phyloP scores from a whole-genome alignment of 805 yeast genomes.

The Barnettozyma salicaria region DNA sequence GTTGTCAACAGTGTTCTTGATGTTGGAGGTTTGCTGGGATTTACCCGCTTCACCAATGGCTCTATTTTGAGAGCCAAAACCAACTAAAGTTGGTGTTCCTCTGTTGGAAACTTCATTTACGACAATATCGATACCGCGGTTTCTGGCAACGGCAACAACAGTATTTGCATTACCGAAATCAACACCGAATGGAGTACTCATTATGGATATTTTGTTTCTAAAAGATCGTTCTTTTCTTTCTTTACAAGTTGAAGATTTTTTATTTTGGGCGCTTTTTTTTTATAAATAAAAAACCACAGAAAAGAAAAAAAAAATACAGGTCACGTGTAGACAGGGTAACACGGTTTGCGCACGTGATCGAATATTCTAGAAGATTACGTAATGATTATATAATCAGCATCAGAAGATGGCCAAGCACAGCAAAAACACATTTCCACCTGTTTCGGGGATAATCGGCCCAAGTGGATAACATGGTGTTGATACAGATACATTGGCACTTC shows the following conservation, averaged over 20 bases:
- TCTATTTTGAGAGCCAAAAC: constrained; percentile 86
- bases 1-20: constrained; percentile 94
- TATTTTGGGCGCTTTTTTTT: constrained; percentile 1
- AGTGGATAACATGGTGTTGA: neutral
- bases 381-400: neutral
- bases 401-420: no score
- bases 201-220: constrained; percentile 23
- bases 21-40: constrained; percentile 92
- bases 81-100: constrained; percentile 87
- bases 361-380: constrained; percentile 8
- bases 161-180: constrained; percentile 95
- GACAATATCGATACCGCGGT: constrained; percentile 96
- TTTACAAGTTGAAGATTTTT: neutral
- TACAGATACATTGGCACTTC: neutral
- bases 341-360: neutral
- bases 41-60: constrained; percentile 93
- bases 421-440: no score
- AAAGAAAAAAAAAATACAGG: constrained; percentile 1
- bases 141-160: constrained; percentile 93
- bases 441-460: no score
- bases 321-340: neutral
- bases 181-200: constrained; percentile 95
- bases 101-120: constrained; percentile 99
- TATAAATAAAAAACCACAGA: neutral
- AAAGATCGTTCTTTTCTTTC: neutral